Evolutionary conservation across 106 monocot genomes (phyloP), one percentile per base, ranked within the genome.

Genomic region (Dactylorhiza incarnata): DNA sequence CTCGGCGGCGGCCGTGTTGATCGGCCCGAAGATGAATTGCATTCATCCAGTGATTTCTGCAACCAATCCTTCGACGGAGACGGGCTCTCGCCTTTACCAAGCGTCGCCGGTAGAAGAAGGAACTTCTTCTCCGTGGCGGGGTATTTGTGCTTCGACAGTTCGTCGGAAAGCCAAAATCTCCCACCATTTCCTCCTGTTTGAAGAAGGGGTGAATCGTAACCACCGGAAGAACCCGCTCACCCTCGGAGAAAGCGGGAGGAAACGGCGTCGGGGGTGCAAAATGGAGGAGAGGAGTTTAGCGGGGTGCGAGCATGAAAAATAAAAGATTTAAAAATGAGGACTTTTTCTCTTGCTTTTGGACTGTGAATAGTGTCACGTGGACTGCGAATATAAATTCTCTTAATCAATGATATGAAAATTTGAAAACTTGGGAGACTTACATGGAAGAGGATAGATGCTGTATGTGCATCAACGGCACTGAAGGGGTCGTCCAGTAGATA

Each of bases 371-470:
- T n/a, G n/a, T n/a, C n/a, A n/a, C n/a, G n/a, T n/a, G n/a, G n/a
- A n/a, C n/a, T n/a, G n/a, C n/a, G n/a, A n/a, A n/a, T n/a, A n/a
- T n/a, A n/a, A n/a, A n/a, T n/a, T n/a, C n/a, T n/a, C n/a, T n/a
- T n/a, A 37, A 37, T 37, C 52, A 11, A 52, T 52, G 52, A 52
- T 52, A 52, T 52, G 52, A 9, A 52, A 11, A 15, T 4, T 52
- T 9, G 5, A 2, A 66, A 66, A 14, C 66, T 37, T 66, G 4
- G 1, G 8, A 4, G 29, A 37, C 84, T 83, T 82, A 94, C 94
- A 50, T 88, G 66, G 49, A 94, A 94, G 48, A 94, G 84, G 20
- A 76, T 79, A 24, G 91, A 82, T 65, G 86, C 90, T 9, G 86
- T 86, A 29, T 83, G 86, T 23, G 83, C 86, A 71, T 86, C 86